Percentiles rank a stretch among this genome's conserved stretches.
Evolutionary conservation across 768 basidiomycete genomes (phyloP).

Genomic region (Cyclocybe aegerita): DNA sequence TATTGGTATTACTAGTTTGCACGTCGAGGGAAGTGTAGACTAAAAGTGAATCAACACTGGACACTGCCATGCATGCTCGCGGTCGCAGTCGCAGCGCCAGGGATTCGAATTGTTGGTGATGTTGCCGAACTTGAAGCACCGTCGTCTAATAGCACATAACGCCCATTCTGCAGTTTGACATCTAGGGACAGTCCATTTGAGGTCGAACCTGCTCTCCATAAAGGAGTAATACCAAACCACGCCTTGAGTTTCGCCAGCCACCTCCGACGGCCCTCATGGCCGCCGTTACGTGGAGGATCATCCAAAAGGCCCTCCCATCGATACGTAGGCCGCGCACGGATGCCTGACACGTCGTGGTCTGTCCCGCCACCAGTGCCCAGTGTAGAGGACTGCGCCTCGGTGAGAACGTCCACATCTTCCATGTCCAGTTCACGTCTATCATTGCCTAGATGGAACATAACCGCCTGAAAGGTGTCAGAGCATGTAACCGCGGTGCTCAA

Average conservation of each 20-base stretch:
- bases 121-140: neutral
- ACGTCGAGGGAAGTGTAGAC: no score
- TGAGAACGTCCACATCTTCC: slow-evolving; percentile 59
- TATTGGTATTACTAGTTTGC: no score
- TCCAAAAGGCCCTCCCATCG: slow-evolving; percentile 70
- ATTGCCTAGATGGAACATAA: slow-evolving; percentile 62
- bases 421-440: slow-evolving; percentile 55
- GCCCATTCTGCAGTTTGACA: slow-evolving; percentile 53
- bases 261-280: slow-evolving; percentile 29
- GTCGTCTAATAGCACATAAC: slow-evolving; percentile 47
- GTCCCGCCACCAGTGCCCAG: slow-evolving; percentile 71
- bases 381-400: slow-evolving; percentile 49
- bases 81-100: neutral
- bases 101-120: no score
- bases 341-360: slow-evolving; percentile 61
- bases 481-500: neutral
- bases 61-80: no score
- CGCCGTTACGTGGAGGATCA: slow-evolving; percentile 45
- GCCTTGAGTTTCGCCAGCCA: slow-evolving; percentile 57
- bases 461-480: slow-evolving; percentile 38
- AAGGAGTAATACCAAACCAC: slow-evolving; percentile 68
- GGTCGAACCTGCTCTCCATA: slow-evolving; percentile 51
- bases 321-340: slow-evolving; percentile 61
- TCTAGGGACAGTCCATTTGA: slow-evolving; percentile 63
- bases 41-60: no score